Evolutionary conservation across 768 basidiomycete genomes (phyloP), one percentile per base, ranked within the genome.

Genomic region (Lepiota venenata): DNA sequence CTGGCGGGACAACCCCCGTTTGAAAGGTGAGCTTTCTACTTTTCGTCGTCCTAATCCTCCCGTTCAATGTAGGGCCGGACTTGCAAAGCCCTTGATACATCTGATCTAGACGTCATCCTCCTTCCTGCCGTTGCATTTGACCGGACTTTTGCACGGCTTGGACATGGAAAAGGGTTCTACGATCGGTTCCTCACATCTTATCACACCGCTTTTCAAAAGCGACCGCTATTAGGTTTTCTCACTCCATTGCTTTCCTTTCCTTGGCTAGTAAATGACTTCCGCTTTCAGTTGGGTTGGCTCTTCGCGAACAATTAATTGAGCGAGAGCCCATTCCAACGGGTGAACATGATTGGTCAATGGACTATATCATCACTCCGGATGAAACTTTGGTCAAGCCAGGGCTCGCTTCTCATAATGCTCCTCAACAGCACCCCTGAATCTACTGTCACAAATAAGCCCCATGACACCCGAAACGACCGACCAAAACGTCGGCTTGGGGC

Each of bases 121-220:
- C 66, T 87, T 18, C 25, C 65, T 87, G 90, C 87, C 40, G 78
- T 92, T 44, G 90, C 85, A 9, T 92, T 91, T 60, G 89, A 91
- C 69, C 74, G 71, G 39, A 77, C 78, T 14, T 65, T 85, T 50
- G 82, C 82, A 45, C 83, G 90, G 27, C 76, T 92, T 25, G 90
- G 90, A 9, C 88, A 91, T 59, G 89, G 90, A 20, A 92, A 88
- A 66, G 90, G 90, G 5, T 91, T 87, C 69, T 92, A 92, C 60
- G 90, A 92, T 69, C 74, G 77, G 12, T 92, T 88, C 68, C 72
- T 92, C 35, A 68, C 81, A 2, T 66, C 74, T 1, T 90, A 89
- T 56, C 65, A 72, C 27, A 62, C 70, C 12, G 70, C 69, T 50
- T 71, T 72, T 21, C 69, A 71, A 55, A 69, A 70, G 20, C 74